Conservation (phyloP, 2,329 filamentous ascomycete species). For the Aphanoascus verrucosus region DNA sequence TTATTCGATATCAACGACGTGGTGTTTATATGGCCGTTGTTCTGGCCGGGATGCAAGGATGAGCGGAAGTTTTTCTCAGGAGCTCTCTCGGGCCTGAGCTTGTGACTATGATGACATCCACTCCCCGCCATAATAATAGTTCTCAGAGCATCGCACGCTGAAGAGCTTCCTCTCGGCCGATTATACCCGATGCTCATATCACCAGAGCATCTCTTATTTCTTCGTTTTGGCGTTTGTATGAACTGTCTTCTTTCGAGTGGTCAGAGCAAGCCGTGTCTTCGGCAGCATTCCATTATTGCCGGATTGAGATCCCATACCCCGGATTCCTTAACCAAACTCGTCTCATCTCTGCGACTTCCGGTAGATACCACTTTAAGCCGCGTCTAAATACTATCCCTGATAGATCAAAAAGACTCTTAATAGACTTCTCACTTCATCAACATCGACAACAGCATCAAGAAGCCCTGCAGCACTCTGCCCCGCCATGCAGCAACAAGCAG, state of each 20-base stretch:
- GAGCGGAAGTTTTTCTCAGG: not conserved
- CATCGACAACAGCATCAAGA: not conserved
- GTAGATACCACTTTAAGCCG: not conserved
- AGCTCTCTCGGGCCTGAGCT: not conserved
- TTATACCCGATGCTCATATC: not conserved
- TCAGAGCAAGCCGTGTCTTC: no score
- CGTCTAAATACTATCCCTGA: no score
- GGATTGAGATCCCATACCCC: not conserved
- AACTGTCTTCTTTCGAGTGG: no score
- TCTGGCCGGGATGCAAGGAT: not conserved
- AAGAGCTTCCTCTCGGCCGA: slow-evolving; percentile 10
- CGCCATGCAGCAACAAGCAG: not conserved
- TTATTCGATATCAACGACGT: not conserved
- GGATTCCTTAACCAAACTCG: not conserved
- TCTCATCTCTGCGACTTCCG: not conserved
- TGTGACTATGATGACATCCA: slow-evolving; percentile 8
- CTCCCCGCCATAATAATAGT: not conserved
- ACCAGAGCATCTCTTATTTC: not conserved
- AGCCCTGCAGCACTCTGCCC: not conserved
- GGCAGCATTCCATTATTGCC: not conserved
- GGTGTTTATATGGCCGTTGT: no score
- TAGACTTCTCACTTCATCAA: not conserved
- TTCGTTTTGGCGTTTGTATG: no score
- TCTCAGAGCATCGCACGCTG: not conserved
- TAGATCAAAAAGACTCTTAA: no score